These are phyloP conservation scores for Rhodosporidiobolus odoratus DNA, from an alignment of 768 basidiomycete genomes.

Conservation along the genomic window DNA sequence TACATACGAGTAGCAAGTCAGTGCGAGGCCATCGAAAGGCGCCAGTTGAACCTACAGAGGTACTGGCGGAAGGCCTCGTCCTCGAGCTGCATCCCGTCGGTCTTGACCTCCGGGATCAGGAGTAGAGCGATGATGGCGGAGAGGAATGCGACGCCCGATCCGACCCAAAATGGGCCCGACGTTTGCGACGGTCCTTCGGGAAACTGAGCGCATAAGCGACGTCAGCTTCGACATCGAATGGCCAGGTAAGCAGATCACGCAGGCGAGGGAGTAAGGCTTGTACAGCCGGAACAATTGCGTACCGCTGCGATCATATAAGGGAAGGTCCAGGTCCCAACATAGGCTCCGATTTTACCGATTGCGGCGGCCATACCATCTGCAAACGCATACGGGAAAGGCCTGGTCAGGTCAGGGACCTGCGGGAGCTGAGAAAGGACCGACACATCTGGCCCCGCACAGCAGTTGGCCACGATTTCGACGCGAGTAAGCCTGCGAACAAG, in stretches of 20 bases:
- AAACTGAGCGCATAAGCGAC: neutral
- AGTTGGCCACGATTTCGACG: slow-evolving; percentile 77
- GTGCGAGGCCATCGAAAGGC: neutral
- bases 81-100: slow-evolving; percentile 16
- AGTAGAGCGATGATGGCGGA: slow-evolving; percentile 68
- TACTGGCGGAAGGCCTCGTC: slow-evolving; percentile 69
- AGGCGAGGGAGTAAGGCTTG: neutral
- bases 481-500: slow-evolving; percentile 55
- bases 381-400: slow-evolving; percentile 52
- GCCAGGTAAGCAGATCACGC: neutral
- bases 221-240: neutral
- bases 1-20: neutral
- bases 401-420: slow-evolving; percentile 21
- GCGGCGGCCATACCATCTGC: slow-evolving; percentile 72
- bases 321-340: slow-evolving; percentile 46
- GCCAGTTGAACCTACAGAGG: slow-evolving; percentile 49
- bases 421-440: neutral
- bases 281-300: neutral
- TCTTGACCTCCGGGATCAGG: slow-evolving; percentile 64
- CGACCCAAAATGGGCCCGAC: slow-evolving; percentile 32
- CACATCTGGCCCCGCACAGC: slow-evolving; percentile 65
- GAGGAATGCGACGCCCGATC: slow-evolving; percentile 62
- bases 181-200: slow-evolving; percentile 10
- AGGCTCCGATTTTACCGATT: slow-evolving; percentile 51
- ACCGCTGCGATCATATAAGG: slow-evolving; percentile 31